These are phyloP conservation scores for Colletotrichum magnum DNA, from an alignment of 2,329 filamentous ascomycete species.

Conservation along the genomic window DNA sequence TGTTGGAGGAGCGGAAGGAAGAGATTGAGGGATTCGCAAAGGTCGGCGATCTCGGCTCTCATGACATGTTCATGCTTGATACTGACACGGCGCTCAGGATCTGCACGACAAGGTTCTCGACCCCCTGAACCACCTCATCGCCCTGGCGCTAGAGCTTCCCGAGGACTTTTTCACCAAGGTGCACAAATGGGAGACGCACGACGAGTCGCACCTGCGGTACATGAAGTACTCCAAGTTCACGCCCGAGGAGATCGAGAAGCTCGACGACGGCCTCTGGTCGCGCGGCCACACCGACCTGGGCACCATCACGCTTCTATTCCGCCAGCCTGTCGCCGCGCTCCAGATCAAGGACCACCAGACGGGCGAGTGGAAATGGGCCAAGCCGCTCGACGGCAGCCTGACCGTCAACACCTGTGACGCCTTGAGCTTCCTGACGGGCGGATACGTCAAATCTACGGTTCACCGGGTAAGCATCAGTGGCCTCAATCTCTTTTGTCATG, in stretches of 20 bases:
- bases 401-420: constrained; percentile 67
- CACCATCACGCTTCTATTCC: constrained; percentile 69
- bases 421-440: constrained; percentile 62
- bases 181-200: constrained; percentile 70
- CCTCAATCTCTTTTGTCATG: too few relatives aligned
- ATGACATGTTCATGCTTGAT: background rate
- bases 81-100: constrained; percentile 17
- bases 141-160: constrained; percentile 71
- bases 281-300: constrained; percentile 71
- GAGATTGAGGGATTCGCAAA: constrained; percentile 72
- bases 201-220: constrained; percentile 74
- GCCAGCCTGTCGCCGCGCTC: constrained; percentile 70
- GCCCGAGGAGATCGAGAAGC: constrained; percentile 60
- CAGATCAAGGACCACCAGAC: constrained; percentile 65
- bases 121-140: constrained; percentile 71
- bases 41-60: background rate
- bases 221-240: constrained; percentile 70
- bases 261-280: constrained; percentile 58
- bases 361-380: constrained; percentile 65
- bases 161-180: constrained; percentile 67
- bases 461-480: constrained; percentile 49
- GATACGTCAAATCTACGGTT: constrained; percentile 59
- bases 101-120: constrained; percentile 68
- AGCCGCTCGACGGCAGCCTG: constrained; percentile 63
- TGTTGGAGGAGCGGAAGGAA: constrained; percentile 63